Evolutionary conservation across 2,329 filamentous ascomycete species (phyloP).

Genomic region (Niveomyces coronatus): DNA sequence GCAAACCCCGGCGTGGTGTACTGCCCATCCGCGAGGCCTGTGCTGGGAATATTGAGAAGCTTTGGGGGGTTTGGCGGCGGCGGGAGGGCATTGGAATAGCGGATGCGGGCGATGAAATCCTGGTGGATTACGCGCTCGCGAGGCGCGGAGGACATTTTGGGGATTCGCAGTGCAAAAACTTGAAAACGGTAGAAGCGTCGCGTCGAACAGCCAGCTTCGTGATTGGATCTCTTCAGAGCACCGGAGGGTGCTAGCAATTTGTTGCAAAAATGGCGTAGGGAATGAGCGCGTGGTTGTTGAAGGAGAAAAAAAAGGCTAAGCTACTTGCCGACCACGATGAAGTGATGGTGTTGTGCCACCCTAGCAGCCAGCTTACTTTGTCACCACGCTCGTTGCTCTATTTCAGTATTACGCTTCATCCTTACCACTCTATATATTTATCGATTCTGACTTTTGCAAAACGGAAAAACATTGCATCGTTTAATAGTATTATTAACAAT

Average conservation of each 20-base stretch:
- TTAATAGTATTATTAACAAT: too few species aligned
- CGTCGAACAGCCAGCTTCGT: too few species aligned
- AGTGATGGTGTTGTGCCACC: too few species aligned
- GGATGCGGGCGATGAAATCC: slow-evolving; percentile 92
- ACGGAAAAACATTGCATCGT: too few species aligned
- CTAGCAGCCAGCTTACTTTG: too few species aligned
- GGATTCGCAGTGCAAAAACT: slow-evolving; percentile 8
- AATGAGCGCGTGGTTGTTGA: slow-evolving; percentile 1
- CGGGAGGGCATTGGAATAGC: slow-evolving; percentile 91
- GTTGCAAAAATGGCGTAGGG: neutral
- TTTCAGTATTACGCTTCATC: too few species aligned
- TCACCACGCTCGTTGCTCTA: too few species aligned
- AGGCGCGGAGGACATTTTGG: slow-evolving; percentile 23
- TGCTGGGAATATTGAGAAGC: slow-evolving; percentile 92
- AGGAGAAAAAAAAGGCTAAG: slow-evolving; percentile 6
- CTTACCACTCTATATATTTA: too few species aligned
- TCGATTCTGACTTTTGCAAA: too few species aligned
- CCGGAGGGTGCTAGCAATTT: neutral
- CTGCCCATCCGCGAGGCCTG: slow-evolving; percentile 72
- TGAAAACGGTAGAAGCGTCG: neutral
- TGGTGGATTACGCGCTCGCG: slow-evolving; percentile 63
- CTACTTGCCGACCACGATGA: neutral
- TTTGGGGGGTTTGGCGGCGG: slow-evolving; percentile 92
- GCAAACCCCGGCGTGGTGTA: slow-evolving; percentile 89
- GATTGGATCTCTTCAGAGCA: too few species aligned